Evolutionary conservation across 257 asterid species (phyloP).

Genomic region (Petrea volubilis): DNA sequence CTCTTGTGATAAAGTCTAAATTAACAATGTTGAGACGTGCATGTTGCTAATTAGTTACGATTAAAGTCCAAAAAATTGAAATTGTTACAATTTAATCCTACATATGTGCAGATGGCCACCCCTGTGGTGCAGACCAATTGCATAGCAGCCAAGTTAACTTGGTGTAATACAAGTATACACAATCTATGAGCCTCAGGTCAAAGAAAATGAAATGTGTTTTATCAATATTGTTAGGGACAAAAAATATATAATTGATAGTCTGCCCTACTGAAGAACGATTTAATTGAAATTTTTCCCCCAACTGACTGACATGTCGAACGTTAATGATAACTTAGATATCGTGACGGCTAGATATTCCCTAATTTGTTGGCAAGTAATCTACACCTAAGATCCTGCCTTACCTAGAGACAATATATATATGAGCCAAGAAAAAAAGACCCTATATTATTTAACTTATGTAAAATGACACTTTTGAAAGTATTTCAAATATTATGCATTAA

Average conservation of each 20-base stretch:
- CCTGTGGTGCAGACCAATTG: not conserved
- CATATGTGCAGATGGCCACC: not conserved
- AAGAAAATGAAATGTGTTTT: not conserved
- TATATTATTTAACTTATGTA: too few species aligned
- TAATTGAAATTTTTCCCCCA: too few species aligned
- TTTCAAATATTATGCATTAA: too few species aligned
- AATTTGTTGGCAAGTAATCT: not conserved
- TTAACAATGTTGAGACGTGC: too few species aligned
- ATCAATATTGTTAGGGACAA: not conserved
- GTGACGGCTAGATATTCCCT: not conserved
- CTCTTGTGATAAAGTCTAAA: too few species aligned
- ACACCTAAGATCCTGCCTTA: not conserved
- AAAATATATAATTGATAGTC: not conserved
- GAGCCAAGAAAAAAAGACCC: too few species aligned
- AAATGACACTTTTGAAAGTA: too few species aligned
- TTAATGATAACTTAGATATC: not conserved
- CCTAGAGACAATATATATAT: not conserved
- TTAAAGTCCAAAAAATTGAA: not conserved
- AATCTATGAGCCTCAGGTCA: not conserved
- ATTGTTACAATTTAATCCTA: not conserved
- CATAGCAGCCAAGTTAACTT: not conserved
- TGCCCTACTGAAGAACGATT: not conserved
- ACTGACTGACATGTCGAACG: too few species aligned
- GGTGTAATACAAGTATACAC: too few species aligned
- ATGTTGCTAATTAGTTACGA: too few species aligned